Evolutionary conservation across 1,284 basidiomycete species (phyloP).

Genomic region (Vanrija sp.): DNA sequence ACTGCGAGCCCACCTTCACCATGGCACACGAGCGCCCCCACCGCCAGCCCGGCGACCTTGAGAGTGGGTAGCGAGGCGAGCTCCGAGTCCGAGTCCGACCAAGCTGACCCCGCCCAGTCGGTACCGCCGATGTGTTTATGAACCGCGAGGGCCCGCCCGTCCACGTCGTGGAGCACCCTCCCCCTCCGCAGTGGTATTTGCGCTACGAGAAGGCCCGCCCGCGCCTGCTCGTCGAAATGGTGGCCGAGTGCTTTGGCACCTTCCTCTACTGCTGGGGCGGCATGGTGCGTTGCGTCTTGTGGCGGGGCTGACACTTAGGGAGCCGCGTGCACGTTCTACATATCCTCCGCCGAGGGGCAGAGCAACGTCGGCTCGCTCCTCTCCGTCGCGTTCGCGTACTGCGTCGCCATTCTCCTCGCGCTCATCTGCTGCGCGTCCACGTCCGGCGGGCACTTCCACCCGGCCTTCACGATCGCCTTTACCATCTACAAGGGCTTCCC

Average conservation of each 20-base stretch:
- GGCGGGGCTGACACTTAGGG: neutral
- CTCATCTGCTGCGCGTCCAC: constrained; percentile 9
- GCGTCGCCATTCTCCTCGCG: constrained; percentile 10
- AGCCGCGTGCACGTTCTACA: constrained; percentile 1
- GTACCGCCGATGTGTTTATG: constrained; percentile 12
- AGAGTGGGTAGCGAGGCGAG: constrained; percentile 4
- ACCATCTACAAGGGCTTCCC: constrained; percentile 32
- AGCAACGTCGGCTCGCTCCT: constrained; percentile 4
- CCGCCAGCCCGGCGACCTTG: constrained; percentile 10
- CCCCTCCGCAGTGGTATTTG: constrained; percentile 2
- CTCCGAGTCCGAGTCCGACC: too few relatives aligned
- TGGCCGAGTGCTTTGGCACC: neutral
- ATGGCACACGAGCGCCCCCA: constrained; percentile 3
- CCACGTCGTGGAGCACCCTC: constrained; percentile 2
- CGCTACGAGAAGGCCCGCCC: too few relatives aligned
- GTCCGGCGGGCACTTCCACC: constrained; percentile 29
- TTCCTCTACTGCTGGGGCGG: constrained; percentile 15
- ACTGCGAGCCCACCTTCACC: too few relatives aligned
- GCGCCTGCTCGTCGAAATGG: too few relatives aligned
- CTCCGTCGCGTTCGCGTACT: constrained; percentile 9
- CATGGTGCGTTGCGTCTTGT: neutral
- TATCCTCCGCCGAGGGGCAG: neutral
- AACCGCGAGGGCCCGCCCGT: neutral
- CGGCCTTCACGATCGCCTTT: constrained; percentile 23
- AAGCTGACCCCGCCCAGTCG: too few relatives aligned